Percentiles rank a stretch among this genome's conserved stretches.
phyloP scores from a whole-genome alignment of 108 stramenopile species.

The Seminavis robusta region DNA sequence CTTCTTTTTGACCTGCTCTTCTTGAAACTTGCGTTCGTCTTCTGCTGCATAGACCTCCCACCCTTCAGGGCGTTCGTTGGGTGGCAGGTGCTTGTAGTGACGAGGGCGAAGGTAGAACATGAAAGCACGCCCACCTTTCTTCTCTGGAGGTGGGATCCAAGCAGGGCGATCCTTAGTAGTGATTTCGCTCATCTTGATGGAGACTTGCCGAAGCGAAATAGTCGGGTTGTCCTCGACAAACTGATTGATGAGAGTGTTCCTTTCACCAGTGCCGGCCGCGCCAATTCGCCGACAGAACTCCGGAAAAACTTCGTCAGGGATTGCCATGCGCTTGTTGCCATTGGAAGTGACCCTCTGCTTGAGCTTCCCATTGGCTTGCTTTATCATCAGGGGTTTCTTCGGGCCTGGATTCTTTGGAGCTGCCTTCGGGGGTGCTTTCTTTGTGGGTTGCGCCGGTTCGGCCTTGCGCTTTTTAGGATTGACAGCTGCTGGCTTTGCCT shows the following conservation, averaged over 20 bases:
- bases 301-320: conserved; percentile 75
- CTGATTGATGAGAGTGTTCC: conserved; percentile 74
- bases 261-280: conserved; percentile 61
- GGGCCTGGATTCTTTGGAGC: conserved; percentile 42
- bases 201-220: conserved; percentile 74
- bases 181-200: conserved; percentile 75
- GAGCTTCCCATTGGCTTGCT: conserved; percentile 32
- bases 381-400: conserved; percentile 41
- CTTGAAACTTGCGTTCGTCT: too few species aligned
- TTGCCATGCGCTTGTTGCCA: conserved; percentile 74
- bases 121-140: conserved; percentile 59
- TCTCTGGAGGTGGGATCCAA: conserved; percentile 57
- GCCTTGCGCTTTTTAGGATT: conserved; percentile 31
- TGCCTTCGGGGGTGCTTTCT: conserved; percentile 33
- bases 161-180: conserved; percentile 73
- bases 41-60: conserved; percentile 72
- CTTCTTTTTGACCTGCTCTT: conserved; percentile 34
- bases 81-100: conserved; percentile 66
- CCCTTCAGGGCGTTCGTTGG: conserved; percentile 67
- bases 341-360: conserved; percentile 36
- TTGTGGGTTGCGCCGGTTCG: conserved; percentile 4
- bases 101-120: conserved; percentile 79
- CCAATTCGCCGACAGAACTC: conserved; percentile 75
- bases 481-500: conserved; percentile 18
- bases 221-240: conserved; percentile 76